Evolutionary conservation across 225 moss, liverwort and hornwort genomes (phyloP).

Genomic region (Climacium dendroides): DNA sequence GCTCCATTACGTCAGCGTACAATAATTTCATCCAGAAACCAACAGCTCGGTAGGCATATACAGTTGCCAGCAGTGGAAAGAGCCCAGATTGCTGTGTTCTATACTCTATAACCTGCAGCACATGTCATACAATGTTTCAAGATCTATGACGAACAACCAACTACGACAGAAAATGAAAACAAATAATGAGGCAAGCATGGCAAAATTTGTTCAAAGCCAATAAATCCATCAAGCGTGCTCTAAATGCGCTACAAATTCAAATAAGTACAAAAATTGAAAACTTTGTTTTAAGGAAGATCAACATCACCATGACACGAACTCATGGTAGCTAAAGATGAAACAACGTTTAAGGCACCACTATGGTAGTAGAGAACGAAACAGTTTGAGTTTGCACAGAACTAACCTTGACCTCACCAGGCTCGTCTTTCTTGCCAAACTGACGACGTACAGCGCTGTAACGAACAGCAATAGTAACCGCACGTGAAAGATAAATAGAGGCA

Average conservation of each 20-base stretch:
- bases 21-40: constrained; percentile 94
- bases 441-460: constrained; percentile 97
- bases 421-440: constrained; percentile 75
- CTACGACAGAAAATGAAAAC: background rate
- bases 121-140: background rate
- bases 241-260: background rate
- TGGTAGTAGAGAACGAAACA: background rate
- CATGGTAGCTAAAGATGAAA: background rate
- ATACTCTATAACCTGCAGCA: constrained; percentile 85
- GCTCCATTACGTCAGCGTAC: constrained; percentile 73
- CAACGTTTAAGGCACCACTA: background rate
- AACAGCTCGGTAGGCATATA: constrained; percentile 75
- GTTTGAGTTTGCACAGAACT: background rate
- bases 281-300: background rate
- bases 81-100: constrained; percentile 83
- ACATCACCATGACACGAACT: background rate
- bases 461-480: constrained; percentile 89
- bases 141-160: background rate
- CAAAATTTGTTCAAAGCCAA: background rate
- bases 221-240: background rate
- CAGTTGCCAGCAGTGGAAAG: constrained; percentile 83
- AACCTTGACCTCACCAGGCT: constrained; percentile 72
- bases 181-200: background rate
- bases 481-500: constrained; percentile 77
- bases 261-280: background rate